phyloP scores from a whole-genome alignment of 495 filamentous ascomycete species.

The Penicillium verhagenii region DNA sequence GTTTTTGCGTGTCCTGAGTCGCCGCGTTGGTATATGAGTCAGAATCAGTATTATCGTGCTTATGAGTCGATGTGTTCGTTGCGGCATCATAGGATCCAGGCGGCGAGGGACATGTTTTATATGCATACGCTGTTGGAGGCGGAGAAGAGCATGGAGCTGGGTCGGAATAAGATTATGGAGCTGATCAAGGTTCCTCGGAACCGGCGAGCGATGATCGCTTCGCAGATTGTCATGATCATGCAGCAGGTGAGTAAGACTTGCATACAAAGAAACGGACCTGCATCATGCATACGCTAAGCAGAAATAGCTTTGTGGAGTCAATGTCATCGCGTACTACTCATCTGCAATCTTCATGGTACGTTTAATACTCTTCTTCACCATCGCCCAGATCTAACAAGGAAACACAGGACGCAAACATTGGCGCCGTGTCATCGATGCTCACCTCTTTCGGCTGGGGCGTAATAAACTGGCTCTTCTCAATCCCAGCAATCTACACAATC shows the following conservation, averaged over 20 bases:
- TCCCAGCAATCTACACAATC: conserved; percentile 78
- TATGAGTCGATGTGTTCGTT: conserved; percentile 66
- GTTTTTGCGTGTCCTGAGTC: conserved; percentile 76
- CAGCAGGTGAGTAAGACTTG: conserved; percentile 59
- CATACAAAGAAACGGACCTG: background rate
- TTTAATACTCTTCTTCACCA: background rate
- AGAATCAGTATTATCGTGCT: conserved; percentile 62
- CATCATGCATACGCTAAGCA: background rate
- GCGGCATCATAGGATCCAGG: conserved; percentile 69
- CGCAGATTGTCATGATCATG: conserved; percentile 81
- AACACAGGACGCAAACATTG: conserved; percentile 41
- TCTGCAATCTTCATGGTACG: conserved; percentile 50
- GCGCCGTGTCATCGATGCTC: conserved; percentile 52
- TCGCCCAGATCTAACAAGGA: background rate
- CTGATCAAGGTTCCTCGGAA: conserved; percentile 74
- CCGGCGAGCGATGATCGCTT: conserved; percentile 72
- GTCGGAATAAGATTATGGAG: conserved; percentile 63
- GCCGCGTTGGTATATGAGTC: conserved; percentile 76
- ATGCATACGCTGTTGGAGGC: conserved; percentile 71
- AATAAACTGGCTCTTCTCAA: conserved; percentile 77
- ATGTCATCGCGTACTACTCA: conserved; percentile 59
- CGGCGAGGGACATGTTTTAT: conserved; percentile 80
- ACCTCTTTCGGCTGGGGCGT: conserved; percentile 74
- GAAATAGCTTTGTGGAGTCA: conserved; percentile 55
- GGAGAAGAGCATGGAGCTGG: conserved; percentile 59